A percentile compares a stretch with the other conserved stretches of the same genome.
Conservation (phyloP, 2,329 filamentous ascomycete genomes). For the Aspergillus puulaauensis region DNA sequence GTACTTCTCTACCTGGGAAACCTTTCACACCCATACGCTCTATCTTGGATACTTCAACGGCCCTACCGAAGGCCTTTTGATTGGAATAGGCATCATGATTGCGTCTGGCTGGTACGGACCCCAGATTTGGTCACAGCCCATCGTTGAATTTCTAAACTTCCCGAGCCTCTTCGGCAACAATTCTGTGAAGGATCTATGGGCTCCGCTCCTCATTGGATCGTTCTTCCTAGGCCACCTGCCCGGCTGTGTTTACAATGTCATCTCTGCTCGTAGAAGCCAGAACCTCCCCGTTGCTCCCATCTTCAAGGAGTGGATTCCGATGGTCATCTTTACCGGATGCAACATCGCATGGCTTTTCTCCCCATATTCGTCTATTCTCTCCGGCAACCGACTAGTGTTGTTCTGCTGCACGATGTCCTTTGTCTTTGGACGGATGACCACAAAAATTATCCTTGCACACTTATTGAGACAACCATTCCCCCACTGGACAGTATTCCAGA, state of each 20-base stretch:
- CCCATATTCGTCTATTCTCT: conserved; percentile 77
- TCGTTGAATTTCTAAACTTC: conserved; percentile 68
- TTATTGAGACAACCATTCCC: conserved; percentile 92
- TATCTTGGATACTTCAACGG: conserved; percentile 97
- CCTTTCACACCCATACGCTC: conserved; percentile 95
- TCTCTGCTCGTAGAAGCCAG: conserved; percentile 68
- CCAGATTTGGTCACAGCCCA: conserved; percentile 76
- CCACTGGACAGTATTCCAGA: conserved; percentile 91
- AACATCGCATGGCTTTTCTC: conserved; percentile 86
- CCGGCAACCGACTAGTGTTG: conserved; percentile 82
- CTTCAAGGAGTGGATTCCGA: conserved; percentile 91
- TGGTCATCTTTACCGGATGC: conserved; percentile 74
- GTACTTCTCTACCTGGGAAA: conserved; percentile 99
- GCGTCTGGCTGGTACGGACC: conserved; percentile 86
- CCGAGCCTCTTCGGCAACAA: conserved; percentile 65
- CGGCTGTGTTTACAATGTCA: conserved; percentile 84
- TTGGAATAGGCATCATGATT: conserved; percentile 83
- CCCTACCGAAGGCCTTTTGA: conserved; percentile 89
- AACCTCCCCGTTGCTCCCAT: conserved; percentile 75
- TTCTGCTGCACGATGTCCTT: conserved; percentile 95
- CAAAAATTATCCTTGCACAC: conserved; percentile 97
- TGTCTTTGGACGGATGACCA: conserved; percentile 96
- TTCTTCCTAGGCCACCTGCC: conserved; percentile 76
- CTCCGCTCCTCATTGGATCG: conserved; percentile 65
- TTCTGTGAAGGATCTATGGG: conserved; percentile 86